Evolutionary conservation across 2,329 filamentous ascomycete genomes (phyloP).

Genomic region (Pseudogymnoascus sp.): DNA sequence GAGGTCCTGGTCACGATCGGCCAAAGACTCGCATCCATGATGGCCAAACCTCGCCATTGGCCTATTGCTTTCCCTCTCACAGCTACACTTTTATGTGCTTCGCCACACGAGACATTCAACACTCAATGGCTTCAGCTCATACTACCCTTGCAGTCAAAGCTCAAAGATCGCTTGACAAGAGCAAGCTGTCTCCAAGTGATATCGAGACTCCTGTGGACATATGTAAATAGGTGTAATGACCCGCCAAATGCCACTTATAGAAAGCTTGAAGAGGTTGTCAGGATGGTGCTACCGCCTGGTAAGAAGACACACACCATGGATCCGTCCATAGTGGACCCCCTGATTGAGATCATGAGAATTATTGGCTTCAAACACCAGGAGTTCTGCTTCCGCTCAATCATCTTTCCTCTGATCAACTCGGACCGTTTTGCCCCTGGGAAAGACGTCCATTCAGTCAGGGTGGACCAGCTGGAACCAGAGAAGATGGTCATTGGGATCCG

Average conservation of each 20-base stretch:
- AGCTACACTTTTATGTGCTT: slow-evolving; percentile 78
- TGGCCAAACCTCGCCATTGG: slow-evolving; percentile 91
- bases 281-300: slow-evolving; percentile 69
- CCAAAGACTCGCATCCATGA: slow-evolving; percentile 71
- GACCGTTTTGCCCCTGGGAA: slow-evolving; percentile 65
- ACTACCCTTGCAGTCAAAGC: slow-evolving; percentile 64
- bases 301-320: slow-evolving; percentile 80
- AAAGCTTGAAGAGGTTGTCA: slow-evolving; percentile 84
- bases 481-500: slow-evolving; percentile 95
- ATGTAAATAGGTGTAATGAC: slow-evolving; percentile 73
- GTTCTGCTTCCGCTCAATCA: slow-evolving; percentile 81
- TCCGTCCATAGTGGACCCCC: slow-evolving; percentile 70
- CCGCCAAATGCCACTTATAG: slow-evolving; percentile 56
- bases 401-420: slow-evolving; percentile 92
- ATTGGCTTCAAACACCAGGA: slow-evolving; percentile 92
- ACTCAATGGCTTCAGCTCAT: slow-evolving; percentile 81
- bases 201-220: slow-evolving; percentile 87
- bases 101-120: slow-evolving; percentile 72
- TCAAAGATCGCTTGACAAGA: slow-evolving; percentile 74
- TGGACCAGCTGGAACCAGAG: slow-evolving; percentile 91
- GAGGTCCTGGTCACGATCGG: slow-evolving; percentile 73
- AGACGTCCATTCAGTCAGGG: slow-evolving; percentile 61
- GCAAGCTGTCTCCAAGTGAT: slow-evolving; percentile 80
- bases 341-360: slow-evolving; percentile 89
- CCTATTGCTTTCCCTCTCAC: slow-evolving; percentile 78